phyloP scores from a whole-genome alignment of 1,284 basidiomycete species.

The Ganoderma multipileum region DNA sequence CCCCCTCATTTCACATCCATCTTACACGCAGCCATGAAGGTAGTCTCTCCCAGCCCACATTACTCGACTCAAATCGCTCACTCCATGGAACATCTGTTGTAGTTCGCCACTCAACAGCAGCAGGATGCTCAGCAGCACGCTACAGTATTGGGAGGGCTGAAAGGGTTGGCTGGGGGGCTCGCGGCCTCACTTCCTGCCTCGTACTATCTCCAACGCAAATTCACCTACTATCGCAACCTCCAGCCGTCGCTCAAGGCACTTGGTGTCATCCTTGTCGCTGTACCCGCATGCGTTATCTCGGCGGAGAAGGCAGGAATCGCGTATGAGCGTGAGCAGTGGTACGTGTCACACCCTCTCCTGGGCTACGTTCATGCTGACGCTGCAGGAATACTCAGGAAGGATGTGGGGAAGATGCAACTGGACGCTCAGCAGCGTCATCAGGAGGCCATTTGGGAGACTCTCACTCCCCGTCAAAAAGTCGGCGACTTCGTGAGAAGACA shows the following conservation, averaged over 20 bases:
- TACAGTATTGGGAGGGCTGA: slow-evolving; percentile 66
- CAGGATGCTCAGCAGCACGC: slow-evolving; percentile 58
- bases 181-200: slow-evolving; percentile 62
- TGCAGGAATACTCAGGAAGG: slow-evolving; percentile 52
- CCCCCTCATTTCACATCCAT: neutral
- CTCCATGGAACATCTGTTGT: neutral
- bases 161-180: slow-evolving; percentile 64
- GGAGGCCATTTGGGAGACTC: slow-evolving; percentile 62
- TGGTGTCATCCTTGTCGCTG: slow-evolving; percentile 69
- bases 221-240: slow-evolving; percentile 69
- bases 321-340: slow-evolving; percentile 79
- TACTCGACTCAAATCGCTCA: neutral
- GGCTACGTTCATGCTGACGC: slow-evolving; percentile 5
- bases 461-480: slow-evolving; percentile 67
- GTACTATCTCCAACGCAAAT: slow-evolving; percentile 63
- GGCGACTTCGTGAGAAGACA: slow-evolving; percentile 79
- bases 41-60: neutral
- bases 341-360: slow-evolving; percentile 31
- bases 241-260: slow-evolving; percentile 81
- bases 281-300: slow-evolving; percentile 76
- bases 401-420: slow-evolving; percentile 63
- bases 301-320: slow-evolving; percentile 83
- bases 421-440: slow-evolving; percentile 58
- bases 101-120: slow-evolving; percentile 56
- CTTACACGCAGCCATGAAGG: slow-evolving; percentile 22